Percentiles rank a stretch among this genome's conserved stretches.
phyloP scores from a whole-genome alignment of 1,139 yeast genomes.

The Geotrichum restrictum region DNA sequence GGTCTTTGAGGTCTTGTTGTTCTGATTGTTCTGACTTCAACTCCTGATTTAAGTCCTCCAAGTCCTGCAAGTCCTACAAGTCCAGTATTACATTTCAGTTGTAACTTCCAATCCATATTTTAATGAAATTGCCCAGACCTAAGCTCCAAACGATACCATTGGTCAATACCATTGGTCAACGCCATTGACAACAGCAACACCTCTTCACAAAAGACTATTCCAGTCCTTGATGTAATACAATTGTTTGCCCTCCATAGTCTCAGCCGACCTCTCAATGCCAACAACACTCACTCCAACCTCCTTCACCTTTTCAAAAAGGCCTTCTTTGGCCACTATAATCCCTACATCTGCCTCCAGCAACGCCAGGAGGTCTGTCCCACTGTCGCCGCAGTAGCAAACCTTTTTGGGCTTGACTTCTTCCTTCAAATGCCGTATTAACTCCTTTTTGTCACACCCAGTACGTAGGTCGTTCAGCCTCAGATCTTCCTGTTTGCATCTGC shows the following conservation, averaged over 20 bases:
- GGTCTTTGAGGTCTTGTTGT: too few relatives aligned
- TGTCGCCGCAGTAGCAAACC: slow-evolving; percentile 60
- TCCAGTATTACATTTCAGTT: too few relatives aligned
- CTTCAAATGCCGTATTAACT: slow-evolving; percentile 28
- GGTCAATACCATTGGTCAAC: too few relatives aligned
- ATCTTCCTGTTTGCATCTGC: slow-evolving; percentile 7
- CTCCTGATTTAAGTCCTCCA: too few relatives aligned
- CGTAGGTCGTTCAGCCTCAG: slow-evolving; percentile 36
- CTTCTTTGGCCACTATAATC: slow-evolving; percentile 43
- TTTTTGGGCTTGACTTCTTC: slow-evolving; percentile 15
- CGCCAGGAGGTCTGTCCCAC: slow-evolving; percentile 58
- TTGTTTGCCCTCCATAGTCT: background rate
- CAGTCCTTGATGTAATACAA: slow-evolving; percentile 7
- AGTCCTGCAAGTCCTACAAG: too few relatives aligned
- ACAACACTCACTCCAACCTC: background rate
- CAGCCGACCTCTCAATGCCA: background rate
- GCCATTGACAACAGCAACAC: too few relatives aligned
- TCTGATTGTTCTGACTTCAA: too few relatives aligned
- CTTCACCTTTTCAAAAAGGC: slow-evolving; percentile 8
- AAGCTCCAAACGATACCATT: too few relatives aligned
- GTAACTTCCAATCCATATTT: too few relatives aligned
- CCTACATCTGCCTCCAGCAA: slow-evolving; percentile 51
- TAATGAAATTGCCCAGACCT: too few relatives aligned
- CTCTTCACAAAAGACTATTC: slow-evolving; percentile 2
- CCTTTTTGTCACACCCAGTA: slow-evolving; percentile 56